phyloP scores from a whole-genome alignment of 2,329 filamentous ascomycete genomes.

The Didymellaceae sp. region DNA sequence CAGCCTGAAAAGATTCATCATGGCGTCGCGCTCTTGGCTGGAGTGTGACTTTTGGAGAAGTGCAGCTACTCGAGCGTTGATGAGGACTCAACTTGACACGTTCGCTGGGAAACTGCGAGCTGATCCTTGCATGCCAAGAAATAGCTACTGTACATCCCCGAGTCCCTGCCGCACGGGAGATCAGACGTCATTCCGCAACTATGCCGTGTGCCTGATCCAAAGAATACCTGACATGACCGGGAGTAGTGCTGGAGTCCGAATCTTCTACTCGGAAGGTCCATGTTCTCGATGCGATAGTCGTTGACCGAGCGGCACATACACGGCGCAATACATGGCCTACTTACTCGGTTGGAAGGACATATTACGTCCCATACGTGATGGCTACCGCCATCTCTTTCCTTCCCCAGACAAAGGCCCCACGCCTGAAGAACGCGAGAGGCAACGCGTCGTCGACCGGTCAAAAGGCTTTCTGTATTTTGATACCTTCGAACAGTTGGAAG shows the following conservation, averaged over 20 bases:
- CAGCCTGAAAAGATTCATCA: slow-evolving; percentile 74
- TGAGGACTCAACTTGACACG: slow-evolving; percentile 38
- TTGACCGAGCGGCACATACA: too few species aligned
- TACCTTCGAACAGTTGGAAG: slow-evolving; percentile 48
- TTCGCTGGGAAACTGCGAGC: slow-evolving; percentile 30
- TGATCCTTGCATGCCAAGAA: slow-evolving; percentile 36
- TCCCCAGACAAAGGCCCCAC: slow-evolving; percentile 43
- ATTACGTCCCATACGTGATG: slow-evolving; percentile 48
- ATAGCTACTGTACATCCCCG: slow-evolving; percentile 16
- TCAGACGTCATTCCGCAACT: slow-evolving; percentile 27
- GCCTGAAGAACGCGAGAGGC: slow-evolving; percentile 40
- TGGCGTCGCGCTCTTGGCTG: slow-evolving; percentile 41
- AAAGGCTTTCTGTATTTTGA: slow-evolving; percentile 53
- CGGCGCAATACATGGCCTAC: slow-evolving; percentile 25
- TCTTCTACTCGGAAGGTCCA: background rate
- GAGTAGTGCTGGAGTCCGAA: too few species aligned
- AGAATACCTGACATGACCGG: too few species aligned
- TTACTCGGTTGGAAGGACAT: slow-evolving; percentile 49
- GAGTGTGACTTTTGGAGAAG: slow-evolving; percentile 23
- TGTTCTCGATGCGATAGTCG: too few species aligned
- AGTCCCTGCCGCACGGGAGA: slow-evolving; percentile 29
- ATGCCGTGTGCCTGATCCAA: background rate
- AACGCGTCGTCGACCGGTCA: slow-evolving; percentile 39
- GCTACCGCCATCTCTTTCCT: slow-evolving; percentile 47
- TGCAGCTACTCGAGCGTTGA: slow-evolving; percentile 23